Conservation (phyloP, 1,139 yeast genomes). For the Sugiyamaella grinbergsii region DNA sequence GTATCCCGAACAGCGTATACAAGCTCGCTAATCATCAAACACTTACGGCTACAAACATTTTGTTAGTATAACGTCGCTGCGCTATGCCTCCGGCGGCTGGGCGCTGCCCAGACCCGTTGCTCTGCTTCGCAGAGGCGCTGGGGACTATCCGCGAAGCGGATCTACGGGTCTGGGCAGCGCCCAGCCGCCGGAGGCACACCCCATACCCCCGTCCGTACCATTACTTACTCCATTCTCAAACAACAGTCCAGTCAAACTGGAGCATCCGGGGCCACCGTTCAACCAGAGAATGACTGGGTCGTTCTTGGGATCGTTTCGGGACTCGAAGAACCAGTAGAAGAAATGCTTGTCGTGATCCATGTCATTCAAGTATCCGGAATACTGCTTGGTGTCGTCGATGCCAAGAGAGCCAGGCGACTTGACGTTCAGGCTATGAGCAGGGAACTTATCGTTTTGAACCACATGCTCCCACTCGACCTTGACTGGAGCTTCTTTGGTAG, state of each 20-base stretch:
- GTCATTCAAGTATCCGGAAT: slow-evolving; percentile 67
- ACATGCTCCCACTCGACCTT: slow-evolving; percentile 34
- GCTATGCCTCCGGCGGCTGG: too few species aligned
- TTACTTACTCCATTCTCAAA: slow-evolving; percentile 64
- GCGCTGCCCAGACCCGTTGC: too few species aligned
- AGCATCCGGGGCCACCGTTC: slow-evolving; percentile 79
- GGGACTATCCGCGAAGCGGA: slow-evolving; percentile 7
- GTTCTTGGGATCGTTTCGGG: slow-evolving; percentile 63
- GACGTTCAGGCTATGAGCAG: slow-evolving; percentile 40
- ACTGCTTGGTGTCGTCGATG: slow-evolving; percentile 51
- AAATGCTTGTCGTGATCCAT: slow-evolving; percentile 83
- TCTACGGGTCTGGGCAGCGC: slow-evolving; percentile 2
- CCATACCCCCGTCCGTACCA: not conserved
- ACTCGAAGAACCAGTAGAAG: slow-evolving; percentile 77
- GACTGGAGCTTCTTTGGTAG: not conserved
- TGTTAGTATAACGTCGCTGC: not conserved
- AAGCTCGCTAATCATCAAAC: not conserved
- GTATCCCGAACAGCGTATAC: not conserved
- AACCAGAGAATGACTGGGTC: slow-evolving; percentile 72
- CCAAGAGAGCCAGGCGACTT: slow-evolving; percentile 38
- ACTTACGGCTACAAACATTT: not conserved
- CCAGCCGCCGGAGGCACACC: not conserved
- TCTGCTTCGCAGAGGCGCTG: too few species aligned
- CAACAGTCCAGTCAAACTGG: slow-evolving; percentile 65
- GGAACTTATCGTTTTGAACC: slow-evolving; percentile 38